Conservation (phyloP, 805 yeast genomes). For the Starmerella bombicola region DNA sequence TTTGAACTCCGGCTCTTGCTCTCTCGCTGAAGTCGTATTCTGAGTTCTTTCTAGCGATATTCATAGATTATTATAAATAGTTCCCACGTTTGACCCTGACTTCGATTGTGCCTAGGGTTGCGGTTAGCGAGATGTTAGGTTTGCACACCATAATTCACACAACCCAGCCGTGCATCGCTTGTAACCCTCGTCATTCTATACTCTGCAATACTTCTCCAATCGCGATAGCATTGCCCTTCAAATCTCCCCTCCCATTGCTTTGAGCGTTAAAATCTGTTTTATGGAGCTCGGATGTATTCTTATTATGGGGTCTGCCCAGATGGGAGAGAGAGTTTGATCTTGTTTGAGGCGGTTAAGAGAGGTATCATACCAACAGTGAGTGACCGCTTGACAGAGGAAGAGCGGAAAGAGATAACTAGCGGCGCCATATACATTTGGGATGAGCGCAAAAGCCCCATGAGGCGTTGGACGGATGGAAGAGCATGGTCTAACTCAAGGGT, state of each 20-base stretch:
- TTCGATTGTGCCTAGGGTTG: conserved; percentile 1
- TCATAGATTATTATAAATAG: too few relatives aligned
- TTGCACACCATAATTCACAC: conserved; percentile 5
- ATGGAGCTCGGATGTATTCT: conserved; percentile 36
- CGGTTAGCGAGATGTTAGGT: background rate
- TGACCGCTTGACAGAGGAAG: conserved; percentile 45
- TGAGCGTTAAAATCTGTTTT: background rate
- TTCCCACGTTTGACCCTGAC: background rate
- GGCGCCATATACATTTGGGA: conserved; percentile 64
- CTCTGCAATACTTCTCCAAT: background rate
- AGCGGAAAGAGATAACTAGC: conserved; percentile 40
- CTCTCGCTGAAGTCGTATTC: too few relatives aligned
- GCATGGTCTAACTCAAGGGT: conserved; percentile 65
- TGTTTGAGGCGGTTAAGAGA: conserved; percentile 52
- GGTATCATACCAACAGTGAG: conserved; percentile 46
- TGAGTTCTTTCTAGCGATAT: too few relatives aligned
- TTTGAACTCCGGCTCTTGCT: too few relatives aligned
- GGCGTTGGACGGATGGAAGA: conserved; percentile 69
- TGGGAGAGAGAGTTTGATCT: conserved; percentile 48
- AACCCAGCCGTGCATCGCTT: background rate
- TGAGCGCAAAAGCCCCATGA: conserved; percentile 57
- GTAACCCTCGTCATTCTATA: background rate
- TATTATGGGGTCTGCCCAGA: conserved; percentile 49
- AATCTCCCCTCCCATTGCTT: background rate
- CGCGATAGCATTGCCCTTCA: background rate